Base-by-base conservation (phyloP, 257 asterid genomes). In the Solanum dulcamara region DNA sequence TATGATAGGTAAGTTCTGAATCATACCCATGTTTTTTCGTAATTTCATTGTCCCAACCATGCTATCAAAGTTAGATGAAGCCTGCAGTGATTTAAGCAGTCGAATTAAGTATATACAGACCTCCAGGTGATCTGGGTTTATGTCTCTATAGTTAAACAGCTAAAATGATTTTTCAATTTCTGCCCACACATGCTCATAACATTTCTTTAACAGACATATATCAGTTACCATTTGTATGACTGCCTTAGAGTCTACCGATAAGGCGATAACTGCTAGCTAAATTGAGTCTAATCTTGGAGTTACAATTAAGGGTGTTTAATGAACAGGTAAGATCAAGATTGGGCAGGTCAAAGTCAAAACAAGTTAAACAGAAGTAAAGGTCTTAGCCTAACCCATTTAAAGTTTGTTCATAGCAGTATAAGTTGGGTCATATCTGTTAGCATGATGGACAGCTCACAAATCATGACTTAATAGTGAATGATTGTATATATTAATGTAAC, bases 1-100 rank as follows among this genome's bases (percentile, higher is more conserved):
- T 96, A 96, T 90, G 98, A 96, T 89, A 96, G 99, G 99, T 94
- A 87, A 85, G 15, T 67, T 79, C 22, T 87, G 77, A 74, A 87
- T 37, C 62, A 42, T 35, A 33, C 51, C 68, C 35, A 68, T 83
- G 51, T 59, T 64, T 48, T 35, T 67, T 50, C 15, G 81, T 81
- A 7, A 46, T 71, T 50, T 67, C 40, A 20, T 84, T 30, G 48
- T 48, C 64, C 18, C 82, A 48, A 26, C 40, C 70, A 68, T 81
- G 85, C 44, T 86, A 84, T 77, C 83, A 79, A 48, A 9, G 11
- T 79, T 79, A 79, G 30, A 42, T 79, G 64, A 48, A 79, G 55
- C 83, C 26, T 79, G 44, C 60, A 28, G 83, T 30, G 64, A 18
- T 79, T 79, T 28, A 30, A 79, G 30, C 64, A 48, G 42, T 35